Evolutionary conservation across 495 filamentous ascomycete genomes (phyloP).

Genomic region (Terfezia boudieri): DNA sequence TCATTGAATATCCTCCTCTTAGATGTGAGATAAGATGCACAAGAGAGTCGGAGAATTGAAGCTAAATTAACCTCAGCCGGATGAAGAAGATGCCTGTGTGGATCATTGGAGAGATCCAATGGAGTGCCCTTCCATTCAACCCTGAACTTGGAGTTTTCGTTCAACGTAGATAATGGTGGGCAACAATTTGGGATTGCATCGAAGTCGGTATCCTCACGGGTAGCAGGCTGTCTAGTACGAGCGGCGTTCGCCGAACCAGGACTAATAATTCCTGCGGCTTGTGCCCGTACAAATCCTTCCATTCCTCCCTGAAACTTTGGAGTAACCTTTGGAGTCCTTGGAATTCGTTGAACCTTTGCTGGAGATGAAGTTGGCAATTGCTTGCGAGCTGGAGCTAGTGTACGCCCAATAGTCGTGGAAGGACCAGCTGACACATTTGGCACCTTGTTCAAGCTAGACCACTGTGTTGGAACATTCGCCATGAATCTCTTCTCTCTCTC

Average conservation of each 20-base stretch:
- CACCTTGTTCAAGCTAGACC: slow-evolving; percentile 9
- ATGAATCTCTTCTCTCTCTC: slow-evolving; percentile 12
- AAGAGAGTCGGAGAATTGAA: slow-evolving; percentile 59
- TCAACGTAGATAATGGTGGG: slow-evolving; percentile 46
- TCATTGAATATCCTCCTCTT: slow-evolving; percentile 82
- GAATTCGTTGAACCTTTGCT: background rate
- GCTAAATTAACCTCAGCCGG: slow-evolving; percentile 59
- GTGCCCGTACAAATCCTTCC: background rate
- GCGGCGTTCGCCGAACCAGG: background rate
- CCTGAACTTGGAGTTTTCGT: slow-evolving; percentile 49
- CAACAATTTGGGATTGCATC: slow-evolving; percentile 51
- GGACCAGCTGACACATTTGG: slow-evolving; percentile 3
- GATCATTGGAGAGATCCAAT: slow-evolving; percentile 59
- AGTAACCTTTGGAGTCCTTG: slow-evolving; percentile 4
- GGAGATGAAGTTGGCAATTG: background rate
- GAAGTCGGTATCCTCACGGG: slow-evolving; percentile 74
- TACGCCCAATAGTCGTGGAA: background rate
- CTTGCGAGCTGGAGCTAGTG: slow-evolving; percentile 2
- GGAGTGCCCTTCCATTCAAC: slow-evolving; percentile 71
- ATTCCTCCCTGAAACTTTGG: background rate
- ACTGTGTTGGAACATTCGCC: slow-evolving; percentile 10
- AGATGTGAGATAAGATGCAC: slow-evolving; percentile 79
- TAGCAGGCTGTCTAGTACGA: slow-evolving; percentile 20
- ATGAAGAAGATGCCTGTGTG: slow-evolving; percentile 53
- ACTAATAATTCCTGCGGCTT: background rate